These are phyloP conservation scores for Lenwebbia sp. DNA, from an alignment of 345 rosid genomes.

Conservation along the genomic window DNA sequence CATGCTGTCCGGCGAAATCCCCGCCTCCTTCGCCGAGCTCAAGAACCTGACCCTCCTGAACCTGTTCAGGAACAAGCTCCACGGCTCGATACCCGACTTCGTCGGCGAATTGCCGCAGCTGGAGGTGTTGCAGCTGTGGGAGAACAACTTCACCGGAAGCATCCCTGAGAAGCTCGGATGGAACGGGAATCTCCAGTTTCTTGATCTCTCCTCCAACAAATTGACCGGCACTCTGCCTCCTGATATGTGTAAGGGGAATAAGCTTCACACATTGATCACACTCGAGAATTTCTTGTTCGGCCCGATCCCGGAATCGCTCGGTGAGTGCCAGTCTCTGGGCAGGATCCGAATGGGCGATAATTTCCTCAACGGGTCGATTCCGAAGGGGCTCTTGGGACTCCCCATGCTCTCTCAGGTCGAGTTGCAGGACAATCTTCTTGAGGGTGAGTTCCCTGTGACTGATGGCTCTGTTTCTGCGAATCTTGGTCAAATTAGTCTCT, in stretches of 20 bases:
- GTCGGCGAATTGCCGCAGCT: constrained; percentile 28
- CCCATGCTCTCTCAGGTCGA: constrained; percentile 37
- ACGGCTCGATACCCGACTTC: constrained; percentile 35
- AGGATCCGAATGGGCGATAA: constrained; percentile 45
- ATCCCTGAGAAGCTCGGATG: constrained; percentile 27
- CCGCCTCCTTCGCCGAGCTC: constrained; percentile 17
- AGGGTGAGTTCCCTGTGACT: constrained; percentile 28
- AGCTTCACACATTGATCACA: constrained; percentile 27
- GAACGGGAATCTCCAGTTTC: constrained; percentile 24
- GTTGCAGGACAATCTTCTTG: constrained; percentile 28
- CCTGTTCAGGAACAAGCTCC: constrained; percentile 36
- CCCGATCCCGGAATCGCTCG: constrained; percentile 31
- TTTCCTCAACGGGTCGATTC: constrained; percentile 38
- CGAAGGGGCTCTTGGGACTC: constrained; percentile 31
- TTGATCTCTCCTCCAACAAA: constrained; percentile 39
- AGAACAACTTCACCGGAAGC: constrained; percentile 36
- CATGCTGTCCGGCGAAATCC: constrained; percentile 32
- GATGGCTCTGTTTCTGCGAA: constrained; percentile 10
- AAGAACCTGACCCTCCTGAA: constrained; percentile 37
- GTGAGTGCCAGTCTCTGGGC: constrained; percentile 25
- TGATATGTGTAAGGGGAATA: constrained; percentile 28
- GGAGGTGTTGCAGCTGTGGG: constrained; percentile 42
- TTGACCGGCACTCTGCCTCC: constrained; percentile 33
- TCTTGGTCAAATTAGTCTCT: constrained; percentile 38
- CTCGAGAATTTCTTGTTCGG: constrained; percentile 36